Percentiles rank a stretch among this genome's conserved stretches.
These are phyloP conservation scores for Lachnellula suecica DNA, from an alignment of 2,329 filamentous ascomycete genomes.

Conservation along the genomic window DNA sequence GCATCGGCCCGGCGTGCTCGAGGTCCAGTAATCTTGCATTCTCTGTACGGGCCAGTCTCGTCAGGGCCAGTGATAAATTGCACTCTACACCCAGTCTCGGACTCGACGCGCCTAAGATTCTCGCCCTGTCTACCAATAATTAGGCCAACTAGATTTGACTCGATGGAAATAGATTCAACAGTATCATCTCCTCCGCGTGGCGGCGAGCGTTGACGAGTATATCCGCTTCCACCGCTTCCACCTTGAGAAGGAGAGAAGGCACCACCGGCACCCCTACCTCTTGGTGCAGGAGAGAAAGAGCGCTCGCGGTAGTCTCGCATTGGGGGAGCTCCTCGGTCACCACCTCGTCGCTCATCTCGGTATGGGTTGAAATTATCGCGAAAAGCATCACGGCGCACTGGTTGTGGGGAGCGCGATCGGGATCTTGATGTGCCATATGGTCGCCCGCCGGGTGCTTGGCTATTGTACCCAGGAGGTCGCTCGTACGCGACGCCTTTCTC, in stretches of 20 bases:
- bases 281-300: conserved; percentile 66
- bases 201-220: conserved; percentile 57
- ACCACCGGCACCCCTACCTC: conserved; percentile 48
- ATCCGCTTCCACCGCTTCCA: conserved; percentile 45
- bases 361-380: conserved; percentile 80
- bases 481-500: conserved; percentile 73
- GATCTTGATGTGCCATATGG: conserved; percentile 61
- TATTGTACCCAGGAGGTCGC: conserved; percentile 42
- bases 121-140: conserved; percentile 91
- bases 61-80: conserved; percentile 82
- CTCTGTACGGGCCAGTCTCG: conserved; percentile 68
- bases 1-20: conserved; percentile 72
- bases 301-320: conserved; percentile 63
- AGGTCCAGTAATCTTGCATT: conserved; percentile 82
- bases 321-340: conserved; percentile 53
- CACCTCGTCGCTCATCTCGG: conserved; percentile 80
- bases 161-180: conserved; percentile 80
- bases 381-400: conserved; percentile 65
- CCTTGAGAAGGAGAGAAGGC: conserved; percentile 62
- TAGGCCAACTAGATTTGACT: conserved; percentile 81
- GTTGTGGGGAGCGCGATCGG: conserved; percentile 73
- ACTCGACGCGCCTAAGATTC: conserved; percentile 81
- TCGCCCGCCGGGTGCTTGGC: conserved; percentile 46
- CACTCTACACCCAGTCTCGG: conserved; percentile 78
- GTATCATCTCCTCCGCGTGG: conserved; percentile 56